phyloP scores from a whole-genome alignment of 345 rosid species.

The Camelina hispida region DNA sequence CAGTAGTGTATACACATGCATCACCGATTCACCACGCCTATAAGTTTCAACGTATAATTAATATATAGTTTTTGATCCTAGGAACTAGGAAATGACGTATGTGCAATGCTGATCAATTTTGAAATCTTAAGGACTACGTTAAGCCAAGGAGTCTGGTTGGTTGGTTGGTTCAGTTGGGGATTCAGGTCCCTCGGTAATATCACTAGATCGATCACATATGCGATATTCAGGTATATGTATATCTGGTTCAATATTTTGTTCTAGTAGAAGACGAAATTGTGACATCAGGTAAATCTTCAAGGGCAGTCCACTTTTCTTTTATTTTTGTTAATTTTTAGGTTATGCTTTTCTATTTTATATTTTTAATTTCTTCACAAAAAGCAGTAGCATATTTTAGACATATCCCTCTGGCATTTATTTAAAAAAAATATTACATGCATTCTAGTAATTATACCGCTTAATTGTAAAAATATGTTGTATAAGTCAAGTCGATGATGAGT shows the following conservation, averaged over 20 bases:
- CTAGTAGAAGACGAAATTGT: background rate
- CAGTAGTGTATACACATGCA: background rate
- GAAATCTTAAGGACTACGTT: constrained; percentile 6
- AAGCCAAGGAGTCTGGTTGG: background rate
- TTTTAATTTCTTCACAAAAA: too few relatives aligned
- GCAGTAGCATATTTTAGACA: too few relatives aligned
- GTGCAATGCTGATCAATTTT: constrained; percentile 6
- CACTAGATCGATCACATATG: background rate
- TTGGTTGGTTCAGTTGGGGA: background rate
- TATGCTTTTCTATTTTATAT: too few relatives aligned
- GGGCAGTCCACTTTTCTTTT: background rate
- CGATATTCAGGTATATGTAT: background rate
- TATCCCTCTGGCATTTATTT: too few relatives aligned
- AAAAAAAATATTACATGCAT: background rate
- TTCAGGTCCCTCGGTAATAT: background rate
- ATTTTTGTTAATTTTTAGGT: too few relatives aligned
- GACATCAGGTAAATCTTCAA: background rate
- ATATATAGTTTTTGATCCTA: background rate
- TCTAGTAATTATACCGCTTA: background rate
- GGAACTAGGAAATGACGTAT: constrained; percentile 22
- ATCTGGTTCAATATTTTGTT: background rate
- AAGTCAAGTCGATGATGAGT: background rate
- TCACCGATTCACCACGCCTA: constrained; percentile 27
- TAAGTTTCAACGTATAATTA: constrained; percentile 10
- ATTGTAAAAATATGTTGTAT: background rate